Percentiles rank a stretch among this genome's conserved stretches.
Evolutionary conservation across 345 rosid species (phyloP).

Genomic region (Clarkia xantiana): DNA sequence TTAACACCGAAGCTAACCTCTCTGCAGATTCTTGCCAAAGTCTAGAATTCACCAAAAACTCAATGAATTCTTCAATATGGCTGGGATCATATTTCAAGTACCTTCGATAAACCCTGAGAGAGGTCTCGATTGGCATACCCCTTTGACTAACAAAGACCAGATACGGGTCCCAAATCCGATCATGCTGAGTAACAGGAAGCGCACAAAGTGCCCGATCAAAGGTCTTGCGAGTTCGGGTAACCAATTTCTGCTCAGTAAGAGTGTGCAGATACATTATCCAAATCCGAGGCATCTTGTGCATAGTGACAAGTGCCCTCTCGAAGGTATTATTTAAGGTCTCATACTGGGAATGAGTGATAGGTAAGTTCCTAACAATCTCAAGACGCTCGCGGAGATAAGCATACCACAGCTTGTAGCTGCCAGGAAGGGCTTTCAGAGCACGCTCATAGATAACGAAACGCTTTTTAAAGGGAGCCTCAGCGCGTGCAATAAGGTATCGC

Average conservation of each 20-base stretch:
- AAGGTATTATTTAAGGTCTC: constrained; percentile 79
- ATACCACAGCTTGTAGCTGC: constrained; percentile 82
- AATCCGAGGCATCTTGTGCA: constrained; percentile 93
- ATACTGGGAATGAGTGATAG: constrained; percentile 48
- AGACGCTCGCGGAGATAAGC: constrained; percentile 80
- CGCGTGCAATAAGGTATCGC: constrained; percentile 66
- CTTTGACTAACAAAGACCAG: constrained; percentile 72
- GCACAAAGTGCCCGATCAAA: constrained; percentile 87
- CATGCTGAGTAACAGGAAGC: constrained; percentile 81
- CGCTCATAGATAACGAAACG: constrained; percentile 73
- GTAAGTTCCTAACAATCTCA: constrained; percentile 52
- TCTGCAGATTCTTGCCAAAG: constrained; percentile 93
- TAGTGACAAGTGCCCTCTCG: constrained; percentile 72
- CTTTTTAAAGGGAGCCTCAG: constrained; percentile 57
- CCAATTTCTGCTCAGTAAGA: constrained; percentile 45
- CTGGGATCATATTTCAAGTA: constrained; percentile 87
- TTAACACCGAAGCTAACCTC: constrained; percentile 77
- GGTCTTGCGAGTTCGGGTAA: constrained; percentile 42
- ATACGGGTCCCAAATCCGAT: constrained; percentile 84
- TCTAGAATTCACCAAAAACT: constrained; percentile 64
- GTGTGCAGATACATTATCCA: constrained; percentile 75
- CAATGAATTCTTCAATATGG: constrained; percentile 82
- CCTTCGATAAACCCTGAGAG: constrained; percentile 81
- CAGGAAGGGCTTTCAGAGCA: constrained; percentile 74
- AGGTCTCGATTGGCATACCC: constrained; percentile 86